Evolutionary conservation across 495 filamentous ascomycete genomes (phyloP).

Genomic region (Penicillium ochrochloron): DNA sequence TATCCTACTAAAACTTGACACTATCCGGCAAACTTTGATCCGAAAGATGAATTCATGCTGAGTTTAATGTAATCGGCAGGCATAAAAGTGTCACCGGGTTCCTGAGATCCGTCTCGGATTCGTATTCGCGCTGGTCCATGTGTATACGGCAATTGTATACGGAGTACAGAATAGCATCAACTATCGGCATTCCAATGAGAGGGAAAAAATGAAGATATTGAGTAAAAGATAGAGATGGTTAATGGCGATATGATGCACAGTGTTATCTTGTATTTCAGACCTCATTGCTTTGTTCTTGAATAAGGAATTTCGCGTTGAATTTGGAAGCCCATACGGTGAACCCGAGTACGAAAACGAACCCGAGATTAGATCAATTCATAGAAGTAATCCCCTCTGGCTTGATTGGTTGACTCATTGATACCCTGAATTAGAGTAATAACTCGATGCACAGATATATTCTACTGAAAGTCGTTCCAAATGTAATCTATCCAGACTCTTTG

Average conservation of each 20-base stretch:
- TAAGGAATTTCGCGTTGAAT: neutral
- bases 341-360: conserved; percentile 1
- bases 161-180: neutral
- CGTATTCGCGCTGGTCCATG: neutral
- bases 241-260: neutral
- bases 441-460: neutral
- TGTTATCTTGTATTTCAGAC: neutral
- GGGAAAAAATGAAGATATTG: neutral
- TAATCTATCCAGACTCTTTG: neutral
- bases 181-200: neutral
- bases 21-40: neutral
- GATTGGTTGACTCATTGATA: neutral
- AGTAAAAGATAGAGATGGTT: neutral
- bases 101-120: neutral
- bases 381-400: neutral
- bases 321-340: neutral
- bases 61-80: neutral
- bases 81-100: neutral
- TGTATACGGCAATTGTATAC: neutral
- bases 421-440: neutral
- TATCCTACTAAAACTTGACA: neutral
- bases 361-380: neutral
- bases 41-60: neutral
- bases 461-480: neutral
- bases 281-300: neutral